Evolutionary conservation across 2,329 filamentous ascomycete species (phyloP).

Genomic region (Colletotrichum tanaceti): DNA sequence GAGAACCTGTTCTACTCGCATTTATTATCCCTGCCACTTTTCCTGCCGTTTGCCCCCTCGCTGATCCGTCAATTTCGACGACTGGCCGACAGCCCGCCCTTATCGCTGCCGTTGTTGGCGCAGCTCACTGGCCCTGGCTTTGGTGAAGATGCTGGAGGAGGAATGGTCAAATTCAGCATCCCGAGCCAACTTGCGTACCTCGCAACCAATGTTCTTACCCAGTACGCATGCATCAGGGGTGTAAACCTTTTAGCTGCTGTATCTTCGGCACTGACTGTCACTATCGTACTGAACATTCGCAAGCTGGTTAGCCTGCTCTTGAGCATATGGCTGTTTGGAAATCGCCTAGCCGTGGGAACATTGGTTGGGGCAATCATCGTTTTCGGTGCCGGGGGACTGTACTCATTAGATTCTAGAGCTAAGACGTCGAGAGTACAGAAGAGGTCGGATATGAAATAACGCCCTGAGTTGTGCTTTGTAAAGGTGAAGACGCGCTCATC

Average conservation of each 20-base stretch:
- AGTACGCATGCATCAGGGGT: conserved; percentile 94
- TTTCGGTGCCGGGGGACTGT: conserved; percentile 90
- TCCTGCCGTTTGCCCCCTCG: conserved; percentile 76
- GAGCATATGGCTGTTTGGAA: conserved; percentile 95
- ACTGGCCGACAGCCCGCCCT: conserved; percentile 72
- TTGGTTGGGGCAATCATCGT: conserved; percentile 85
- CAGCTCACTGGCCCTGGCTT: conserved; percentile 47
- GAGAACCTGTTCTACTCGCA: conserved; percentile 97
- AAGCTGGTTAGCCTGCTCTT: conserved; percentile 92
- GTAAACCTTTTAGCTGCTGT: conserved; percentile 93
- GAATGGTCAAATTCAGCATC: conserved; percentile 56
- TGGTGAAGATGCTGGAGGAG: conserved; percentile 53
- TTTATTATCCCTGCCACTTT: conserved; percentile 79
- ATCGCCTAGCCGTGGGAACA: conserved; percentile 80
- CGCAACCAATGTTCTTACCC: conserved; percentile 83
- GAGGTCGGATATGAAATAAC: conserved; percentile 33
- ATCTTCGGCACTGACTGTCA: conserved; percentile 92
- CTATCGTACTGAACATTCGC: conserved; percentile 93
- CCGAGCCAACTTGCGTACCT: conserved; percentile 80
- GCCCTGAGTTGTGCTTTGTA: not conserved
- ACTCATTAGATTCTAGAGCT: conserved; percentile 76
- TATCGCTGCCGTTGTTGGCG: conserved; percentile 56
- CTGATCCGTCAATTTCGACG: conserved; percentile 72
- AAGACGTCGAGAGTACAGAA: conserved; percentile 46
- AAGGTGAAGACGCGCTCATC: not conserved